Base-by-base conservation (phyloP, 108 stramenopile genomes). In the Ochromonas danica region DNA sequence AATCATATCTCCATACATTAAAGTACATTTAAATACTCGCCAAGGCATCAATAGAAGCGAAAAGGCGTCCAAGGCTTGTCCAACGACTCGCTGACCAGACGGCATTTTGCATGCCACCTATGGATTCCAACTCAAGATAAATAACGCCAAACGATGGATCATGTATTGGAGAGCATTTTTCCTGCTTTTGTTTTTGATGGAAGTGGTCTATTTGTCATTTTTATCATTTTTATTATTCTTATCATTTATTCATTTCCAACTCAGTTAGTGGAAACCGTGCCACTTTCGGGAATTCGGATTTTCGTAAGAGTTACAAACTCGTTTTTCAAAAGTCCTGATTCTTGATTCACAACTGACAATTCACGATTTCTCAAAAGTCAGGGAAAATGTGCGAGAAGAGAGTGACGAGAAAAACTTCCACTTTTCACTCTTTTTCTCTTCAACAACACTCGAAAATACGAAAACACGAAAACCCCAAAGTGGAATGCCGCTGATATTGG, bases 71-170 rank as follows among this genome's bases (percentile, higher is more conserved):
- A 57, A 57, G 51, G 51, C 51, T 17, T 57, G 51, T 10, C 22
- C 51, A 57, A 57, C 51, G 51, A 57, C 51, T 57, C 51, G 22
- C 51, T 17, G 51, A 57, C 51, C 51, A 57, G 51, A 22, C 51
- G 17, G 51, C 51, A 57, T 57, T 57, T 57, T 57, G 51, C 10
- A 17, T 57, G 51, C 51, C 10, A 57, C 10, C 51, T 17, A 57
- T 17, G 51, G 17, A 57, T 57, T 17, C 51, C 22, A 10, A 57
- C 22, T 17, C 22, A 10, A 57, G 10, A 57, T 57, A 57, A 57
- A 57, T 57, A 22, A 57, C 22, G 22, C 22, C 51, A 57, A 17
- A 10, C 51, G 51, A 57, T 57, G 51, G 51, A 10, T 22, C 51
- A 57, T 22, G 22, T 57, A 10, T 57, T 57, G 51, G 10, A 57